Conservation (phyloP, 2,329 filamentous ascomycete species). For the Xylariaceae sp. region DNA sequence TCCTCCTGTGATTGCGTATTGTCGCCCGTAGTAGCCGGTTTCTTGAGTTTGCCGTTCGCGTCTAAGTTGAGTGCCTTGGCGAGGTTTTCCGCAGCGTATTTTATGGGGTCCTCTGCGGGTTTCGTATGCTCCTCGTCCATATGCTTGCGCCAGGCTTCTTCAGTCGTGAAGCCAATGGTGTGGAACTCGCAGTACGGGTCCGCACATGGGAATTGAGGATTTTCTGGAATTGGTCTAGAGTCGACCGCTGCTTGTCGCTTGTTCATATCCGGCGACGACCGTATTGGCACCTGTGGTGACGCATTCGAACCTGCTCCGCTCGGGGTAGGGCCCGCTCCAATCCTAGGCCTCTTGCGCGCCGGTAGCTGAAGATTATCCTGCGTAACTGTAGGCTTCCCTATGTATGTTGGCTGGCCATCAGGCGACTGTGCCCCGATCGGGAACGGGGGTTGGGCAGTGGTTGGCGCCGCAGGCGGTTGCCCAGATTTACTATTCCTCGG, state of each 20-base stretch:
- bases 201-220: constrained; percentile 45
- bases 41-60: constrained; percentile 41
- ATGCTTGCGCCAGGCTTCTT: constrained; percentile 50
- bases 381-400: constrained; percentile 47
- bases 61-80: constrained; percentile 47
- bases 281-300: constrained; percentile 46
- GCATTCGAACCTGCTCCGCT: constrained; percentile 37
- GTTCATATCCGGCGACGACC: constrained; percentile 41
- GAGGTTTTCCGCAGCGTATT: constrained; percentile 48
- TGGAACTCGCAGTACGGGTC: constrained; percentile 51
- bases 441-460: constrained; percentile 52
- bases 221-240: constrained; percentile 32
- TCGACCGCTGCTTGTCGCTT: constrained; percentile 32
- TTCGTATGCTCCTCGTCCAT: constrained; percentile 54
- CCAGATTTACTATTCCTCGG: constrained; percentile 42
- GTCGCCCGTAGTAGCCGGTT: constrained; percentile 28
- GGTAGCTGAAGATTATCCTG: constrained; percentile 51
- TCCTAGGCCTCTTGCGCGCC: constrained; percentile 51
- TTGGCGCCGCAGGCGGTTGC: constrained; percentile 52
- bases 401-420: constrained; percentile 54
- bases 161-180: constrained; percentile 44
- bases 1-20: constrained; percentile 28
- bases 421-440: constrained; percentile 51
- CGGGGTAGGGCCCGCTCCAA: constrained; percentile 35
- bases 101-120: constrained; percentile 49